Evolutionary conservation across 2,329 filamentous ascomycete species (phyloP), one percentile per base, ranked within the genome.

Genomic region (Ceratocystis huliohia): DNA sequence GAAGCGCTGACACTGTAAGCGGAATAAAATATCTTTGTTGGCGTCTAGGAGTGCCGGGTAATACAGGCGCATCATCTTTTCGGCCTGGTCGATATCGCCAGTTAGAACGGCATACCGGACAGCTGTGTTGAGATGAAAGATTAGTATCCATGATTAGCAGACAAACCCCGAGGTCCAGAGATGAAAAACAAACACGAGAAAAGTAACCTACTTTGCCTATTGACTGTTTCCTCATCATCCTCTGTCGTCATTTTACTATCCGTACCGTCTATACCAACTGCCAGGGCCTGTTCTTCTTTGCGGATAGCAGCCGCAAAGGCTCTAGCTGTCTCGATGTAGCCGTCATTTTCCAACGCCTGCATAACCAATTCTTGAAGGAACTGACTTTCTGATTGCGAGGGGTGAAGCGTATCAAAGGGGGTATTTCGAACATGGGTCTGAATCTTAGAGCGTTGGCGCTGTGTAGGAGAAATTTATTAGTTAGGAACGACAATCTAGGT

Each of bases 291-390:
- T 71, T 88, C 87, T 74, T 96, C 89, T 17, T 82, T 78, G 65
- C 84, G 82, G 30, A 96, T 85, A 72, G 97, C 93, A 71, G 88
- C 82, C 2, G 89, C 86, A 78, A 99, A 97, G 0, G 90, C 91
- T 69, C 87, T 84, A 7, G 92, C 92, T 0, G 93, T 96, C 70
- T 96, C 93, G 6, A 96, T 88, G 71, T 96, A 97, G 68, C 94
- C 94, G 72, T 97, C 94, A 71, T 97, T 93, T 46, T 92, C 89
- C 15, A 99, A 79, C 70, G 96, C 97, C 75, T 96, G 92, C 48
- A 91, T 81, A 20, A 86, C 82, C 78, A 81, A 65, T 41, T n/a
- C 41, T 13, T 8, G 20, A 8, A 48, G n/a, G 2, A 63, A 63
- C 7, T 8, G 44, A 7, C 15, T n/a, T 30, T 50, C 20, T 8